Conservation (phyloP, 306 rosid species). For the Ochetophila trinervis region DNA sequence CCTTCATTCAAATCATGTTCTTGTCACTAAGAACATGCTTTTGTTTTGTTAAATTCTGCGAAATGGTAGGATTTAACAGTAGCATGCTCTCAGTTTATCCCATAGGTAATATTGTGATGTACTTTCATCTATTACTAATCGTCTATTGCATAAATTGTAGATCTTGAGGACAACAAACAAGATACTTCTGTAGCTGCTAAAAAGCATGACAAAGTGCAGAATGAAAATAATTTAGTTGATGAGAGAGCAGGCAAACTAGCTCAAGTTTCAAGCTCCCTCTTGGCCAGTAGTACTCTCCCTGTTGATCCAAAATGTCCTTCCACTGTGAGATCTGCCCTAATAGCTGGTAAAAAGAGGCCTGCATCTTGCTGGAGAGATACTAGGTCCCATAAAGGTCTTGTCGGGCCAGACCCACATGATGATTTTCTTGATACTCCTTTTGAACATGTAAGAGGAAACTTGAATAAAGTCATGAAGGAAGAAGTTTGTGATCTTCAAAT, state of each 20-base stretch:
- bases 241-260: constrained; percentile 29
- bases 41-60: neutral
- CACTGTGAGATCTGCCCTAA: constrained; percentile 35
- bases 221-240: constrained; percentile 35
- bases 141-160: constrained; percentile 30
- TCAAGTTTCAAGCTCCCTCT: constrained; percentile 24
- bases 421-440: constrained; percentile 94
- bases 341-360: constrained; percentile 55
- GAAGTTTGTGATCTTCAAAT: constrained; percentile 19
- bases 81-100: neutral
- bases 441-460: constrained; percentile 63
- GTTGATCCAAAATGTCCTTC: constrained; percentile 37
- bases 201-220: constrained; percentile 36
- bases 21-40: neutral
- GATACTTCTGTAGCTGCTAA: constrained; percentile 31
- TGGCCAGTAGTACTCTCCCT: constrained; percentile 32
- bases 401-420: constrained; percentile 74
- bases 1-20: neutral
- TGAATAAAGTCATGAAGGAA: constrained; percentile 46
- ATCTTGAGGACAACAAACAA: constrained; percentile 37
- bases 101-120: constrained; percentile 7
- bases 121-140: constrained; percentile 16
- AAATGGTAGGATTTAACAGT: constrained; percentile 7
- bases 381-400: constrained; percentile 62
- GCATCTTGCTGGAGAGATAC: constrained; percentile 87